A percentile compares a stretch with the other conserved stretches of the same genome.
Conservation (phyloP, 345 rosid species). For the Abelmoschus esculentus region DNA sequence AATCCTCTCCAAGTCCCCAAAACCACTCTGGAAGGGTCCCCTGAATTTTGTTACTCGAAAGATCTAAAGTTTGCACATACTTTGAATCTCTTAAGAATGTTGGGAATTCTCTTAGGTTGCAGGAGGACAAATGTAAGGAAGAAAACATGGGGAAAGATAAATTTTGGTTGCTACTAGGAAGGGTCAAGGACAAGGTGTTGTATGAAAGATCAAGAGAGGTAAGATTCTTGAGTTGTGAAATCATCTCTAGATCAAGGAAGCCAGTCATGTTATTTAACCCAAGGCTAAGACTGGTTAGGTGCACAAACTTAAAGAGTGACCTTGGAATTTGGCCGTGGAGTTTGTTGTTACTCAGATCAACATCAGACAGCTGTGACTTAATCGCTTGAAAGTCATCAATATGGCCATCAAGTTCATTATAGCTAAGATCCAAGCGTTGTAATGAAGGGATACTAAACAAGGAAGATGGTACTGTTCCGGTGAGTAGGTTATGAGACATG, state of each 20-base stretch:
- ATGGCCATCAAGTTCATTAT: neutral
- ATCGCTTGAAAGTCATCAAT: neutral
- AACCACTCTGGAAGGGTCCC: slow-evolving; percentile 15
- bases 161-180: neutral
- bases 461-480: slow-evolving; percentile 14
- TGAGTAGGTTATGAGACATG: slow-evolving; percentile 3
- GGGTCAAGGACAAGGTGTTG: neutral
- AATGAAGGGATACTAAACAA: neutral
- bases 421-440: neutral
- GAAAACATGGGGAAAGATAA: slow-evolving; percentile 6
- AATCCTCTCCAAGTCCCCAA: neutral
- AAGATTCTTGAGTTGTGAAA: slow-evolving; percentile 16
- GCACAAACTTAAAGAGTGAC: neutral
- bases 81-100: neutral
- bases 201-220: neutral
- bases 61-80: neutral
- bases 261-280: neutral
- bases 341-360: neutral
- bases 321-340: neutral
- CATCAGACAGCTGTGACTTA: neutral
- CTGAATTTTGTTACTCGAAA: slow-evolving; percentile 16
- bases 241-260: slow-evolving; percentile 9
- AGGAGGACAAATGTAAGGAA: slow-evolving; percentile 4
- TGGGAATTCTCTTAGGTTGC: slow-evolving; percentile 9
- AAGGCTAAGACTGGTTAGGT: neutral